Percentiles rank a stretch among this genome's conserved stretches.
phyloP scores from a whole-genome alignment of 805 yeast genomes.

The Metschnikowia vanudenii region DNA sequence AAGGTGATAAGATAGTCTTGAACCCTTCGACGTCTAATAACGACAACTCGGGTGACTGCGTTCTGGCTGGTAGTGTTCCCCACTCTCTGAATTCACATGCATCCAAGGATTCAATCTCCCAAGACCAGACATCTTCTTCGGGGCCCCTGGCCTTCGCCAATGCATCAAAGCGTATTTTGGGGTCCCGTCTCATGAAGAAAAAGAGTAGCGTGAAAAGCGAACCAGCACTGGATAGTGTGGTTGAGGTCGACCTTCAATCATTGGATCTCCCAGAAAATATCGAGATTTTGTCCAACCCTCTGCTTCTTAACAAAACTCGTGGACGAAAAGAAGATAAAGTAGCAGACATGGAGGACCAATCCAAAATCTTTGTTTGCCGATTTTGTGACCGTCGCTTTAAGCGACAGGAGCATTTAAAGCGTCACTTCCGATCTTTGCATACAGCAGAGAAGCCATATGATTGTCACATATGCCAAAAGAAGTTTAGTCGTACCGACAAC shows the following conservation, averaged over 20 bases:
- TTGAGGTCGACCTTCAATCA: conserved; percentile 39
- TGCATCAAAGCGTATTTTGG: conserved; percentile 41
- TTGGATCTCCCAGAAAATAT: conserved; percentile 42
- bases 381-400: conserved; percentile 65
- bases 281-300: conserved; percentile 36
- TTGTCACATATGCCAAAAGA: conserved; percentile 59
- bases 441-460: conserved; percentile 70
- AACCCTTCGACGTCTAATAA: conserved; percentile 14
- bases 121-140: neutral
- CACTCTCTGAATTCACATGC: conserved; percentile 11
- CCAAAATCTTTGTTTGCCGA: conserved; percentile 61
- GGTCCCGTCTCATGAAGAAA: conserved; percentile 37
- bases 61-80: conserved; percentile 9
- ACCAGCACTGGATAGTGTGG: conserved; percentile 22
- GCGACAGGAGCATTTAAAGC: conserved; percentile 73
- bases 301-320: conserved; percentile 43
- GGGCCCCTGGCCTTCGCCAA: conserved; percentile 25
- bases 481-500: conserved; percentile 66
- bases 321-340: conserved; percentile 65
- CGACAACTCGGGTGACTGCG: conserved; percentile 15
- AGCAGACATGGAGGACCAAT: conserved; percentile 48
- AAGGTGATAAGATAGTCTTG: neutral
- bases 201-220: conserved; percentile 17
- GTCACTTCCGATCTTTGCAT: conserved; percentile 73
- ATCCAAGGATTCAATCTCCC: conserved; percentile 9